Conservation (phyloP, 805 yeast genomes). For the Ogataea philodendri region DNA sequence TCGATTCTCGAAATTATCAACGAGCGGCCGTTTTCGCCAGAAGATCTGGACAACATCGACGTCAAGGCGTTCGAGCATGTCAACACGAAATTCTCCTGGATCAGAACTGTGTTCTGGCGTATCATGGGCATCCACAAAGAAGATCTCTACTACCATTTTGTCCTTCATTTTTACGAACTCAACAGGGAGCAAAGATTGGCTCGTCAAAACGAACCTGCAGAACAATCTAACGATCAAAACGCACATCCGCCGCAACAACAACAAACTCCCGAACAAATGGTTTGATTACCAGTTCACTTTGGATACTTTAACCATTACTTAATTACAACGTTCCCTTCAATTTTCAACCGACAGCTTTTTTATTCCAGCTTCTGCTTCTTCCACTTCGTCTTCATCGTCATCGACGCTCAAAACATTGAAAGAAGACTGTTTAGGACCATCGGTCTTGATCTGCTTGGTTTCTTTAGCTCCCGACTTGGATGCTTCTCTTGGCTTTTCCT, state of each 20-base stretch:
- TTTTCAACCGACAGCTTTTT: conserved; percentile 40
- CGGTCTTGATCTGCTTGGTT: conserved; percentile 22
- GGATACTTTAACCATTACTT: conserved; percentile 2
- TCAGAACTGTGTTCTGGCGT: conserved; percentile 45
- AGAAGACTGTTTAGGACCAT: conserved; percentile 41
- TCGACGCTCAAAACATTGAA: conserved; percentile 51
- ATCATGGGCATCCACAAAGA: conserved; percentile 51
- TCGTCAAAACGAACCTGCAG: not conserved
- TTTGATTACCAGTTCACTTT: conserved; percentile 2
- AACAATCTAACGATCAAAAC: no score
- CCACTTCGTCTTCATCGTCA: conserved; percentile 40
- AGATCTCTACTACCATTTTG: conserved; percentile 54
- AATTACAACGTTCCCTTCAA: conserved; percentile 47
- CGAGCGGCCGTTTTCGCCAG: conserved; percentile 40
- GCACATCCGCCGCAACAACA: no score
- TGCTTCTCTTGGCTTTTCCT: no score
- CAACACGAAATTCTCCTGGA: conserved; percentile 24
- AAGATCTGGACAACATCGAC: conserved; percentile 45
- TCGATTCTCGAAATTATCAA: conserved; percentile 26
- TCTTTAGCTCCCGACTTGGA: conserved; percentile 7
- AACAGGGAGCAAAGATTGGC: conserved; percentile 25
- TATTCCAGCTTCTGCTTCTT: conserved; percentile 28
- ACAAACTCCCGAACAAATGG: conserved; percentile 9
- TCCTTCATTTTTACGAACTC: conserved; percentile 36
- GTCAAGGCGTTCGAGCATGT: conserved; percentile 42